phyloP scores from a whole-genome alignment of 1,284 basidiomycete species.

The Naganishia liquefaciens region DNA sequence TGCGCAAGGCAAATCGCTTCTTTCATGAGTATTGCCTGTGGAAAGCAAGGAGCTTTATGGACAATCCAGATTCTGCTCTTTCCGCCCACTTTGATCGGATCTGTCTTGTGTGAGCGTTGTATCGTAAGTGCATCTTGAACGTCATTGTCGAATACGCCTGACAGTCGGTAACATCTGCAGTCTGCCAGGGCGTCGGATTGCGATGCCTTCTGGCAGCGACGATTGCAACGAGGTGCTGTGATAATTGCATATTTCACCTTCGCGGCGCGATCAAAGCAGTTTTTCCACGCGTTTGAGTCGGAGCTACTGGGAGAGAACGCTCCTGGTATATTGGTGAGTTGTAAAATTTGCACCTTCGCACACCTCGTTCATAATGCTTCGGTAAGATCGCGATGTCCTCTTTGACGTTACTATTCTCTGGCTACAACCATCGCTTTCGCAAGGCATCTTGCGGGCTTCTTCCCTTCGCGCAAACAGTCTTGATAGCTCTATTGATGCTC shows the following conservation, averaged over 20 bases:
- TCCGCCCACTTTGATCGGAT: not conserved
- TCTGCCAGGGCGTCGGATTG: not conserved
- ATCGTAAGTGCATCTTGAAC: not conserved
- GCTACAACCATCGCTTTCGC: not conserved
- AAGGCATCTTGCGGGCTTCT: not conserved
- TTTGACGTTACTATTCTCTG: not conserved
- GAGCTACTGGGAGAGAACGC: no score
- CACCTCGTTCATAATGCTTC: no score
- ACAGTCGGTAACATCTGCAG: not conserved
- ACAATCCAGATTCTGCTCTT: not conserved
- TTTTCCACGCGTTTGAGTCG: no score
- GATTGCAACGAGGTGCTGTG: not conserved
- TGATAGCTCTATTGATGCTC: not conserved
- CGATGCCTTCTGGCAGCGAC: not conserved
- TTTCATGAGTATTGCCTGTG: no score
- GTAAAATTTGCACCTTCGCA: no score
- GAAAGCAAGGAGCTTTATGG: slow-evolving; percentile 6
- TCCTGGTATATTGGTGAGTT: no score
- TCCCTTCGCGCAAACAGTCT: not conserved
- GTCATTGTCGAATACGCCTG: not conserved
- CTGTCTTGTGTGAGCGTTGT: not conserved
- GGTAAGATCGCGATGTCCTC: not conserved
- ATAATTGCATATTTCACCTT: not conserved
- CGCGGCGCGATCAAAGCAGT: not conserved
- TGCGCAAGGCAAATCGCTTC: no score